These are phyloP conservation scores for Fraxinus quadrangulata DNA, from an alignment of 257 asterid species.

Conservation along the genomic window DNA sequence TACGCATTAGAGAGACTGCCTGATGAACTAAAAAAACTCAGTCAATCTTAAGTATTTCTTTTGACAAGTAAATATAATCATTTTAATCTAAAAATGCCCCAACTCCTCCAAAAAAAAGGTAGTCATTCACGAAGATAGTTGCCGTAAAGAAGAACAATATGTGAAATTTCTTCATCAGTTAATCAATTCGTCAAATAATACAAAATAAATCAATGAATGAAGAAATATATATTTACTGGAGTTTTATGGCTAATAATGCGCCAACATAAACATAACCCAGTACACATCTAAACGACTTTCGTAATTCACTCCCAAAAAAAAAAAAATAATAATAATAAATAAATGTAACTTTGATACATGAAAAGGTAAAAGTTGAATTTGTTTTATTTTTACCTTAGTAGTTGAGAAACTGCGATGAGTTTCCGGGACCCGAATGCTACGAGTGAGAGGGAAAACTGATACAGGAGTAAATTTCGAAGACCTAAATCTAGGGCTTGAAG, in stretches of 20 bases:
- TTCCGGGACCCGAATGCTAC: slow-evolving; percentile 36
- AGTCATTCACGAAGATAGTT: neutral
- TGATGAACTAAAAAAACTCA: neutral
- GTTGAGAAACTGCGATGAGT: slow-evolving; percentile 42
- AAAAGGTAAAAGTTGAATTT: neutral
- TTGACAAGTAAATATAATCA: neutral
- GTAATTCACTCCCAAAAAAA: slow-evolving; percentile 3
- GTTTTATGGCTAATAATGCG: neutral
- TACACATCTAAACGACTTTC: neutral
- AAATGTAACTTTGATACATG: slow-evolving; percentile 6
- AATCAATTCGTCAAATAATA: neutral
- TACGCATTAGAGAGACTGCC: neutral
- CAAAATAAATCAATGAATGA: neutral
- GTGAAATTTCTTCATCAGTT: neutral
- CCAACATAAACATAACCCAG: slow-evolving; percentile 24
- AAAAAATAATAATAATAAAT: neutral
- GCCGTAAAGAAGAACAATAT: neutral
- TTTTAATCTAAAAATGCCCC: neutral
- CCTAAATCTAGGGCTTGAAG: slow-evolving; percentile 43
- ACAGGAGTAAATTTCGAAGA: slow-evolving; percentile 46
- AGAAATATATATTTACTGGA: neutral
- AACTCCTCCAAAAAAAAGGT: neutral
- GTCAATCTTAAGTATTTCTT: neutral
- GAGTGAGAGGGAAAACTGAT: slow-evolving; percentile 39
- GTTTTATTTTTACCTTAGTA: slow-evolving; percentile 56